phyloP scores from a whole-genome alignment of 2,329 filamentous ascomycete genomes.

The Achaetomium macrosporum region DNA sequence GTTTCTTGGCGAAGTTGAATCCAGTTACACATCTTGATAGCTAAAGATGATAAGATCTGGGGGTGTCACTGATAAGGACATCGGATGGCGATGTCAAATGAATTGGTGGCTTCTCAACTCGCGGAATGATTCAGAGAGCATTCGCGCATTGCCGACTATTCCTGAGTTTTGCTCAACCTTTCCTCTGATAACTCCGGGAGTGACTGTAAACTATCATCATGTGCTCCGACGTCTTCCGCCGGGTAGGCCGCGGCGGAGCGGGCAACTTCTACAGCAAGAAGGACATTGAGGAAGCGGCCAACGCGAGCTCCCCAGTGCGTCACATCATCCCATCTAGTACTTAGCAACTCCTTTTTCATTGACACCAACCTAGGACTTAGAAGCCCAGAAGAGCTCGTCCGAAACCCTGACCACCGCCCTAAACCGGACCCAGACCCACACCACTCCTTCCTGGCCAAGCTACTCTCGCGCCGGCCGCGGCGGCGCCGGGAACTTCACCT shows the following conservation, averaged over 20 bases:
- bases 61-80: constrained; percentile 7
- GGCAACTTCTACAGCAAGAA: constrained; percentile 55
- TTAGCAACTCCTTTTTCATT: neutral
- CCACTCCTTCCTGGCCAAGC: constrained; percentile 16
- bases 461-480: constrained; percentile 49
- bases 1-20: neutral
- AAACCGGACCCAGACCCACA: constrained; percentile 7
- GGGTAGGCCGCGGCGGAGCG: constrained; percentile 56
- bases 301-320: constrained; percentile 21
- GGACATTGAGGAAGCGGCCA: constrained; percentile 42
- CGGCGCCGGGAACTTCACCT: constrained; percentile 55
- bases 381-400: constrained; percentile 26
- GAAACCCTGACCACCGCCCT: neutral
- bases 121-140: neutral
- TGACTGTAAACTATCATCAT: constrained; percentile 5
- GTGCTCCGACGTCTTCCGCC: constrained; percentile 42
- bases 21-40: constrained; percentile 1
- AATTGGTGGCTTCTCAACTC: neutral
- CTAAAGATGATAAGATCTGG: constrained; percentile 1
- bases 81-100: neutral
- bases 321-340: constrained; percentile 3
- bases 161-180: neutral
- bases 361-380: constrained; percentile 26
- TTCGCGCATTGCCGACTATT: neutral
- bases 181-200: neutral